These are phyloP conservation scores for Pseudonitzschia multiseries DNA, from an alignment of 108 stramenopile genomes.

Conservation along the genomic window DNA sequence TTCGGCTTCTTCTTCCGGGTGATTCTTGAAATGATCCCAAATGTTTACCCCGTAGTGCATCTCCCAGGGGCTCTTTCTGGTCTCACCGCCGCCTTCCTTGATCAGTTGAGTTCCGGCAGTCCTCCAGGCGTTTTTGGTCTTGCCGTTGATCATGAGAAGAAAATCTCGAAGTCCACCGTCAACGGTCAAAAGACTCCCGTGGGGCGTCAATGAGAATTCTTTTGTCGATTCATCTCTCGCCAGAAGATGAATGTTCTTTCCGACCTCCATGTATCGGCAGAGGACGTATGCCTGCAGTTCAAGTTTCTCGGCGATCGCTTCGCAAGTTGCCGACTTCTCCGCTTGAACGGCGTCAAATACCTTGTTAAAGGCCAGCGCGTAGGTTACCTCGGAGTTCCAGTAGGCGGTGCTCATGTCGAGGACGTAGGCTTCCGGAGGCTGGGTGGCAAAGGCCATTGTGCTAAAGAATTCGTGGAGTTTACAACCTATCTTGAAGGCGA, in stretches of 20 bases:
- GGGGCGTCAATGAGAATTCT: not conserved
- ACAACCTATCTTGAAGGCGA: slow-evolving; percentile 1
- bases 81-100: not conserved
- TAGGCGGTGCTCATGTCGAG: slow-evolving; percentile 10
- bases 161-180: not conserved
- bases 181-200: not conserved
- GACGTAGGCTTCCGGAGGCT: not conserved
- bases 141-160: slow-evolving; percentile 9
- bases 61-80: not conserved
- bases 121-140: slow-evolving; percentile 1
- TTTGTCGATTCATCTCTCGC: not conserved
- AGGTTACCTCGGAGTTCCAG: slow-evolving; percentile 10
- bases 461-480: slow-evolving; percentile 10
- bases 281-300: slow-evolving; percentile 7
- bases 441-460: not conserved
- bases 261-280: slow-evolving; percentile 14
- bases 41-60: not conserved
- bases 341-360: not conserved
- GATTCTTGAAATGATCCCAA: not conserved
- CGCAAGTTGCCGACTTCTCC: not conserved
- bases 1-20: slow-evolving; percentile 10
- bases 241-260: not conserved
- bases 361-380: not conserved
- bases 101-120: slow-evolving; percentile 1
- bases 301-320: not conserved